Conservation (phyloP, 1,139 yeast species). For the Suhomyces bribrorum region DNA sequence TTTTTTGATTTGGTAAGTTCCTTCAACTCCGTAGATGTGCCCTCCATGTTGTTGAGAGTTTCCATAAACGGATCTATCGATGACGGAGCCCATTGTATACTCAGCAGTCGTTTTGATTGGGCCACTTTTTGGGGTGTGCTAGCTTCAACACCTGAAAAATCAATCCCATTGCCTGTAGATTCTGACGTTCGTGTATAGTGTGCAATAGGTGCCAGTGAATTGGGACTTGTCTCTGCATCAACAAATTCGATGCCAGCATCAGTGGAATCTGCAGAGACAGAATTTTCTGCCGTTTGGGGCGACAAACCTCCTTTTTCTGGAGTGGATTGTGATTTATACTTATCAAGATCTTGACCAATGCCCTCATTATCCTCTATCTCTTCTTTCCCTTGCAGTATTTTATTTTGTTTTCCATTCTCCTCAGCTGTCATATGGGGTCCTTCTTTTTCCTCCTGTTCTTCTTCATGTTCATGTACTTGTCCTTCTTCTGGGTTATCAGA, state of each 20-base stretch:
- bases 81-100: conserved; percentile 16
- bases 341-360: too few relatives aligned
- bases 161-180: conserved; percentile 1
- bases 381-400: too few relatives aligned
- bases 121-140: conserved; percentile 23
- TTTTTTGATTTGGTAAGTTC: conserved; percentile 19
- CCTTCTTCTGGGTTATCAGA: neutral
- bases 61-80: conserved; percentile 27
- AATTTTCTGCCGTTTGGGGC: too few relatives aligned
- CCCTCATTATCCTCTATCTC: too few relatives aligned
- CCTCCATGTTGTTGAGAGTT: conserved; percentile 39
- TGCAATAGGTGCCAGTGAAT: conserved; percentile 11
- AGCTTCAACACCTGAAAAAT: conserved; percentile 18
- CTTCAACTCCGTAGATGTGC: conserved; percentile 27
- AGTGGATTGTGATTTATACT: too few relatives aligned
- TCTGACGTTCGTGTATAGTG: conserved; percentile 13
- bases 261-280: too few relatives aligned
- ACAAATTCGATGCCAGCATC: conserved; percentile 6
- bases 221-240: neutral
- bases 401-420: too few relatives aligned
- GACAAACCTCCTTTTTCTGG: too few relatives aligned
- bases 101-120: neutral
- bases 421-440: neutral
- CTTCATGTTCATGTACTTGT: neutral
- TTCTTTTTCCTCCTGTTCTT: conserved; percentile 8